These are phyloP conservation scores for Priceomyces fermenticarens DNA, from an alignment of 805 yeast genomes.

Conservation along the genomic window DNA sequence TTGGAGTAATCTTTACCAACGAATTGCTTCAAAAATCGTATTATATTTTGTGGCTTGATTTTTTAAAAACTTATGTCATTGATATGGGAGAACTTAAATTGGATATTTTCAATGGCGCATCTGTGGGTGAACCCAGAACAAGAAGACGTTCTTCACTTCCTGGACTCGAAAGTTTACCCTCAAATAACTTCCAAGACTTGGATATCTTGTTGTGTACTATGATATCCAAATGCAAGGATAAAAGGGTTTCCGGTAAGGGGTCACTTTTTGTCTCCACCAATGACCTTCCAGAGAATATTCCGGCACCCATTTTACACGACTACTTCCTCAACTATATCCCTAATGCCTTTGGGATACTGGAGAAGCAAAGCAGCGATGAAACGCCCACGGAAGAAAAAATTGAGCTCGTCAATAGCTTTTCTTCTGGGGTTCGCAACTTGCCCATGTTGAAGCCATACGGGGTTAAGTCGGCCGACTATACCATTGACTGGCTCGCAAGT, in stretches of 20 bases:
- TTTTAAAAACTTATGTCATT: constrained; percentile 16
- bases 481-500: constrained; percentile 35
- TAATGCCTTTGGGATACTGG: constrained; percentile 10
- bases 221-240: constrained; percentile 21
- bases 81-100: constrained; percentile 36
- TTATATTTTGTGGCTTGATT: constrained; percentile 31
- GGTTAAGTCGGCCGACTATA: constrained; percentile 19
- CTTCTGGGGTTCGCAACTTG: constrained; percentile 14
- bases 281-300: constrained; percentile 33
- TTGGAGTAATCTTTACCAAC: constrained; percentile 40
- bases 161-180: constrained; percentile 38
- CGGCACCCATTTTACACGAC: constrained; percentile 35
- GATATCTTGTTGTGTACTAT: constrained; percentile 32
- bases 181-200: constrained; percentile 38
- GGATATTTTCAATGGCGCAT: constrained; percentile 15
- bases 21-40: constrained; percentile 34
- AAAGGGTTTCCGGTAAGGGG: constrained; percentile 8
- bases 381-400: constrained; percentile 13
- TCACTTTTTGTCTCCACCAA: constrained; percentile 23
- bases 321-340: constrained; percentile 32
- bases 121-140: constrained; percentile 11
- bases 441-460: constrained; percentile 39
- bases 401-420: constrained; percentile 20
- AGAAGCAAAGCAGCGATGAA: constrained; percentile 8
- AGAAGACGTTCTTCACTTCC: constrained; percentile 36